These are phyloP conservation scores for Haberlea rhodopensis DNA, from an alignment of 257 asterid species.

Conservation along the genomic window DNA sequence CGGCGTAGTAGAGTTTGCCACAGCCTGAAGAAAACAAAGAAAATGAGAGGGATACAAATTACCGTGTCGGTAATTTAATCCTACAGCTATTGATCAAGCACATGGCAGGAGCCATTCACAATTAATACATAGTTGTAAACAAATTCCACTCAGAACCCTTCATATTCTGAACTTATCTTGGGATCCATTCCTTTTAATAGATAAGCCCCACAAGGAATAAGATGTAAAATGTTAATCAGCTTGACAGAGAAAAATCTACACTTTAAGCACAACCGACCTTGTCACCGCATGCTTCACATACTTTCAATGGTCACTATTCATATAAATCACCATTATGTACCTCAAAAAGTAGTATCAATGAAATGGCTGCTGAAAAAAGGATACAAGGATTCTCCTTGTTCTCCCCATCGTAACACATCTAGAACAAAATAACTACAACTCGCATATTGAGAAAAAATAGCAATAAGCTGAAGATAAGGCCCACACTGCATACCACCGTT, in stretches of 20 bases:
- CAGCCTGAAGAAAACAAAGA: slow-evolving; percentile 53
- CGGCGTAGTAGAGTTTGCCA: slow-evolving; percentile 97
- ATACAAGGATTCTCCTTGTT: background rate
- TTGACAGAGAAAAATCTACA: background rate
- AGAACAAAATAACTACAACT: background rate
- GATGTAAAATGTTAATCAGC: no score
- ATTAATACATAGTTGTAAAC: background rate
- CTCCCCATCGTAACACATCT: background rate
- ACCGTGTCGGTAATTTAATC: background rate
- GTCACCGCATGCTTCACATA: background rate
- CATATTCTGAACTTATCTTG: background rate
- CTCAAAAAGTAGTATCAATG: background rate
- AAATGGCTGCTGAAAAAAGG: background rate
- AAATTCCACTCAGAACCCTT: background rate
- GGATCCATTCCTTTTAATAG: background rate
- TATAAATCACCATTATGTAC: background rate
- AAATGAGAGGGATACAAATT: slow-evolving; percentile 16
- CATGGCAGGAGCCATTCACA: background rate
- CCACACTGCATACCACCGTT: background rate
- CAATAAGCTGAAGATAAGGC: background rate
- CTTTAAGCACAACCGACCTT: background rate
- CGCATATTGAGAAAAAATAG: background rate
- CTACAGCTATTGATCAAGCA: background rate
- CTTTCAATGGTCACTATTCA: background rate
- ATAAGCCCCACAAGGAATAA: background rate